Conservation (phyloP, 139 green algal species). For the Micromonas commoda region DNA sequence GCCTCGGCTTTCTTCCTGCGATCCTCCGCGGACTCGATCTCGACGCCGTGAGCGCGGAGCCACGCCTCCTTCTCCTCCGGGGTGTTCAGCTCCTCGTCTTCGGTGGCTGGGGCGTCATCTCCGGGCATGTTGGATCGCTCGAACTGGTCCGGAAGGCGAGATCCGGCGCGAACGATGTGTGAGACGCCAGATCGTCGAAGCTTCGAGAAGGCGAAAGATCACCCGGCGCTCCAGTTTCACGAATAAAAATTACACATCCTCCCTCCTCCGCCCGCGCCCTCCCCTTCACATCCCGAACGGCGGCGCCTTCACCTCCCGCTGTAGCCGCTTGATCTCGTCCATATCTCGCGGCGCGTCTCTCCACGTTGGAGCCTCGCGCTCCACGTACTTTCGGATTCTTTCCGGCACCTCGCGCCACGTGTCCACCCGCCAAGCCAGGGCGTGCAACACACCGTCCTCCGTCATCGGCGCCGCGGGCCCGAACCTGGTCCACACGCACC, state of each 20-base stretch:
- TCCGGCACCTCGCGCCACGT: background rate
- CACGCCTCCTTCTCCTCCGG: background rate
- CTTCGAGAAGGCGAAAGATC: too few relatives aligned
- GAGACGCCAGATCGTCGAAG: too few relatives aligned
- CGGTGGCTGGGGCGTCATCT: background rate
- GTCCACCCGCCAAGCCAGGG: constrained; percentile 1
- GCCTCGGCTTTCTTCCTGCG: background rate
- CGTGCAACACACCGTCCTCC: constrained; percentile 1
- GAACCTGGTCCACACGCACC: background rate
- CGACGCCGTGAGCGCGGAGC: constrained; percentile 1
- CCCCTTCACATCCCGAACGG: too few relatives aligned
- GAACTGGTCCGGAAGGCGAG: too few relatives aligned
- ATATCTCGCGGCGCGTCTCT: constrained; percentile 5
- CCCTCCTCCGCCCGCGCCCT: too few relatives aligned
- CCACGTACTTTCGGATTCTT: background rate
- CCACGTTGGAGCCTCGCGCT: background rate
- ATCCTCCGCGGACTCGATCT: constrained; percentile 17
- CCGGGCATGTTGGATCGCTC: background rate
- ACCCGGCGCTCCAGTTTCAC: too few relatives aligned
- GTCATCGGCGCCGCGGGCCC: background rate
- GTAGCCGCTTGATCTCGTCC: background rate
- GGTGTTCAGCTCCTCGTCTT: background rate
- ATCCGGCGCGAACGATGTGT: too few relatives aligned
- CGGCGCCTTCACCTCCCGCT: too few relatives aligned
- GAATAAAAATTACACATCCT: too few relatives aligned